Evolutionary conservation across 2,329 filamentous ascomycete species (phyloP), one percentile per base, ranked within the genome.

Genomic region (Trichoderma brevicompactum): DNA sequence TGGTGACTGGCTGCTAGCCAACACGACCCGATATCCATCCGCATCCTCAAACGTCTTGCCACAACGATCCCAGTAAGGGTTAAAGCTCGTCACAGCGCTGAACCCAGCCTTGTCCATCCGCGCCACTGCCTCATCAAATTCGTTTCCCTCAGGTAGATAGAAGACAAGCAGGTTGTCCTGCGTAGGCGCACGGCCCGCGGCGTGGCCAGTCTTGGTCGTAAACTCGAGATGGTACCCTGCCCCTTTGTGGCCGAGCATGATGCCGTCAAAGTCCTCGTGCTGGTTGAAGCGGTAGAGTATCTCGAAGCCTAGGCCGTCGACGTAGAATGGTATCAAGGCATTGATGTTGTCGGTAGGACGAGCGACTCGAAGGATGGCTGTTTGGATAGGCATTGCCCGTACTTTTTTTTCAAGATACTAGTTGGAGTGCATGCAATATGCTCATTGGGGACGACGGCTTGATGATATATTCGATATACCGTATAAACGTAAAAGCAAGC

Each of bases 161-260:
- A 82, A 80, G 8, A 82, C 75, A 2, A 81, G 69, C 34, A 82
- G 70, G 63, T 81, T 80, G 67, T 82, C 80, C 61, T 78, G 72
- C 0, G 78, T 79, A 3, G 79, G 79, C 7, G 77, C 75, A 34
- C 72, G 70, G 3, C 76, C 77, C 5, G 71, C 75, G 2, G 74
- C 69, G 62, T 80, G 76, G 0, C 74, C 76, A 10, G 67, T 36
- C 46, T 76, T 70, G 3, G 72, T 71, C 0, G 78, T 81, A 65
- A 82, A 79, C 68, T 82, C 80, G 17, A 82, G 74, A 66, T 82
- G 80, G 68, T 79, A 81, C 0, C 72, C 72, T 3, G 74, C 73
- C 7, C 67, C 69, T 6, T 71, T 70, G 64, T 78, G 75, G 15
- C 79, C 79, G 8, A 82, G 73, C 76, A 81, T 78, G 9, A 80